Evolutionary conservation across 140 eudicot species (phyloP), one percentile per base, ranked within the genome.

Genomic region (Bidens hawaiensis): DNA sequence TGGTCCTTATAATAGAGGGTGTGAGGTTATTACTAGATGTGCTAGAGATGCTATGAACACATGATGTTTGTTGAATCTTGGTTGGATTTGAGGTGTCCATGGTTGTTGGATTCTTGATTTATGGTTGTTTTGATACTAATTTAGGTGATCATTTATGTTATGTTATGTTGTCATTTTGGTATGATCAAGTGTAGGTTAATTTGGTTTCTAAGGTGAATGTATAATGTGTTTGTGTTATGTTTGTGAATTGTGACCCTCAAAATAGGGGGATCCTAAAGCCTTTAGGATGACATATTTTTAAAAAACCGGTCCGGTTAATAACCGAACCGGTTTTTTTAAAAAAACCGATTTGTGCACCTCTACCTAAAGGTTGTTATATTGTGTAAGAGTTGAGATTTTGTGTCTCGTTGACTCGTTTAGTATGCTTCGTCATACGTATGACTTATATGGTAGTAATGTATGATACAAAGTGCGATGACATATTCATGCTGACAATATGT

Each of bases 1-100:
- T 60, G 80, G 80, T 62, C 74, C 75, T 47, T 90, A 90, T 47
- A 74, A 68, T 42, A 79, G 97, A 82, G 97, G 97, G 0, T 90
- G 97, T 76, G 85, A 84, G 12, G 75, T 86, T 17, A 90, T 90
- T 56, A 86, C 95, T 9, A 75, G 94, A 62, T 90, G 97, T 68
- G 93, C 93, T 40, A 86, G 94, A 69, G 87, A 74, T 63, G 72
- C 78, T 78, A 75, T 74, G 18, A 74, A 74, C 15, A 74, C 79
- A 27, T 74, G 67, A 64, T 63, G 69, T 66, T 74, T n/a, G 26
- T 45, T 65, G 62, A 5, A 28, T 54, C 60, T 54, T 60, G 53
- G 57, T 45, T 63, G 10, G 3, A 27, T 23, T 53, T 30, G 36
- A 33, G 74, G 54, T 17, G 4, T 25, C 22, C 23, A 27, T 58